phyloP scores from a whole-genome alignment of 345 rosid species.

The Arabis hirsuta region DNA sequence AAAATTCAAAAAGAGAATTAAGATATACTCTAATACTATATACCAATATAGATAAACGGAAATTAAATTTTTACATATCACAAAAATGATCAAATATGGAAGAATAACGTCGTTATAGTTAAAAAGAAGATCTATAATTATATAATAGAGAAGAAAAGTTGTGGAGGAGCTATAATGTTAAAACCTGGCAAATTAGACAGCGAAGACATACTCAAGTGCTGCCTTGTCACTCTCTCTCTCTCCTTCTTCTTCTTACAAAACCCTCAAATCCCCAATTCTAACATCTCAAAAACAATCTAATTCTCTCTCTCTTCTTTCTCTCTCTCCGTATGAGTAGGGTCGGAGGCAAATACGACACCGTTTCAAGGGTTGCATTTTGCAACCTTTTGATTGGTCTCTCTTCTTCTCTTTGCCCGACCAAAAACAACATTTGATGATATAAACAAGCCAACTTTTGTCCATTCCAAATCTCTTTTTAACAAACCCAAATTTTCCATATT shows the following conservation, averaged over 20 bases:
- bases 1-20: not conserved
- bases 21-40: too few species aligned
- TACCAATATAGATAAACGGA: not conserved
- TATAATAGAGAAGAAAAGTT: constrained; percentile 35
- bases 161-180: constrained; percentile 59
- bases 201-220: constrained; percentile 59
- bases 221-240: constrained; percentile 55
- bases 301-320: constrained; percentile 27
- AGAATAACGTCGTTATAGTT: constrained; percentile 34
- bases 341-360: constrained; percentile 32
- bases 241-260: constrained; percentile 46
- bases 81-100: not conserved
- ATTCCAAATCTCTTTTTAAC: constrained; percentile 19
- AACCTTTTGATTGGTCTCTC: constrained; percentile 42
- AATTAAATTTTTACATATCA: not conserved
- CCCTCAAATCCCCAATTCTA: constrained; percentile 36
- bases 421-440: constrained; percentile 42
- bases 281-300: constrained; percentile 6
- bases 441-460: constrained; percentile 39
- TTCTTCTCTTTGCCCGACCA: constrained; percentile 40
- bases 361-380: constrained; percentile 39
- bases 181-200: constrained; percentile 56
- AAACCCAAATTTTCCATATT: constrained; percentile 21
- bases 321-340: constrained; percentile 37
- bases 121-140: constrained; percentile 28